Evolutionary conservation across 805 yeast species (phyloP).

Genomic region (Cyberlindnera suaveolens): DNA sequence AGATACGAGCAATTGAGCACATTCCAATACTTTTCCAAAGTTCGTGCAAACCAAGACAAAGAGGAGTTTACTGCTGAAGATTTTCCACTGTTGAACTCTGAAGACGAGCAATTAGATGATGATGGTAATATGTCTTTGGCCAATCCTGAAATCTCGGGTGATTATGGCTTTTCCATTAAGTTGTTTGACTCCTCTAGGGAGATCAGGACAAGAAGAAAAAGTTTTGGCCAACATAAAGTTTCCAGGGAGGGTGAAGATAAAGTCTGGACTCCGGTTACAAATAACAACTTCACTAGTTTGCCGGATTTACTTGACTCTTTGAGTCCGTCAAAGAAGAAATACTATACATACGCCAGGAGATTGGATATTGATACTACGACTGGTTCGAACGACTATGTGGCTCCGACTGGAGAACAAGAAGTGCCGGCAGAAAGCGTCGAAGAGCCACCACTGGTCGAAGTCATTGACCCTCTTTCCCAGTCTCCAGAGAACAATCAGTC

Average conservation of each 20-base stretch:
- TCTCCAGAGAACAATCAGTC: not conserved
- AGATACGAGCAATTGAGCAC: conserved; percentile 44
- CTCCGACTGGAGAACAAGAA: not conserved
- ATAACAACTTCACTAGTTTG: conserved; percentile 34
- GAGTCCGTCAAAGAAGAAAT: conserved; percentile 22
- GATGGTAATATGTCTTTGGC: conserved; percentile 45
- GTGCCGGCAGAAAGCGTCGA: not conserved
- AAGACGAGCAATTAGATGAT: conserved; percentile 18
- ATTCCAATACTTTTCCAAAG: conserved; percentile 28
- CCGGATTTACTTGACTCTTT: conserved; percentile 31
- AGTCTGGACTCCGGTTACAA: conserved; percentile 40
- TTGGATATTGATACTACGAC: conserved; percentile 8
- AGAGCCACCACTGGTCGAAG: not conserved
- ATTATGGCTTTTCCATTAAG: conserved; percentile 43
- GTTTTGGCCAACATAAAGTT: not conserved
- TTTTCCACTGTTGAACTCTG: conserved; percentile 28
- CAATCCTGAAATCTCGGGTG: conserved; percentile 43
- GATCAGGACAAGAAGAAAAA: conserved; percentile 16
- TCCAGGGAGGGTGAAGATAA: conserved; percentile 14
- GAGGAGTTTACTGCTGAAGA: conserved; percentile 22
- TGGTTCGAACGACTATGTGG: conserved; percentile 4
- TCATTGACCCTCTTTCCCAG: not conserved
- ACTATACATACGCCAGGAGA: conserved; percentile 26
- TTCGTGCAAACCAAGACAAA: conserved; percentile 12
- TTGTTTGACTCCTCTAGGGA: conserved; percentile 26